A percentile compares a stretch with the other conserved stretches of the same genome.
These are phyloP conservation scores for Emergomyces orientalis DNA, from an alignment of 2,329 filamentous ascomycete genomes.

Conservation along the genomic window DNA sequence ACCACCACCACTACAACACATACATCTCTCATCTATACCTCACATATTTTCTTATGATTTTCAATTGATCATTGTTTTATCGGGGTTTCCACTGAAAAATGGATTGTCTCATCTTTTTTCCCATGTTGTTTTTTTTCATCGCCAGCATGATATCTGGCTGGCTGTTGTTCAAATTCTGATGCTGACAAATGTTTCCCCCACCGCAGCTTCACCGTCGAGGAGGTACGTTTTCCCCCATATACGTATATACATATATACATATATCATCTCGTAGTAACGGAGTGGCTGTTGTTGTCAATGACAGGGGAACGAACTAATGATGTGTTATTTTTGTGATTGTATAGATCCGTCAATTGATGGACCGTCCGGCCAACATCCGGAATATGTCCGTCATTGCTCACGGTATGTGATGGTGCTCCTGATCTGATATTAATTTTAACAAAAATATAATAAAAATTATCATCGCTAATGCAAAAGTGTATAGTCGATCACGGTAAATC, in stretches of 20 bases:
- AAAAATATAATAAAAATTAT: neutral
- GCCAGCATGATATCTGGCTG: too few species aligned
- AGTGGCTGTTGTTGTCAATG: neutral
- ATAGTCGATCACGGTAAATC: constrained; percentile 98
- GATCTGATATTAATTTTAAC: neutral
- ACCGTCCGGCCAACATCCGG: constrained; percentile 53
- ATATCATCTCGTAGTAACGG: neutral
- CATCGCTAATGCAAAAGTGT: constrained; percentile 6
- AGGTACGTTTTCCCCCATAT: constrained; percentile 42
- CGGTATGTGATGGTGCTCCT: constrained; percentile 44
- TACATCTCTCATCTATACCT: constrained; percentile 7
- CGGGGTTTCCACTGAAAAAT: constrained; percentile 8
- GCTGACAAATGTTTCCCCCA: constrained; percentile 25
- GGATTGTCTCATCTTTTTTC: constrained; percentile 8
- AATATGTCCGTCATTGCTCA: constrained; percentile 99
- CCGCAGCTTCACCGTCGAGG: constrained; percentile 92
- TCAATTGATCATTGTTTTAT: too few species aligned
- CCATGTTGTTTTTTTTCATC: too few species aligned
- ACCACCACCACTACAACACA: constrained; percentile 9
- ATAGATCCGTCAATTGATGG: constrained; percentile 41
- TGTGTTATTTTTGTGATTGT: neutral
- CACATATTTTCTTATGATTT: neutral
- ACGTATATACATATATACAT: neutral
- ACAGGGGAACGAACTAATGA: neutral
- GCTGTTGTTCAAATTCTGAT: neutral